Percentiles rank a stretch among this genome's conserved stretches.
Conservation (phyloP, 139 green algal genomes). For the Desmodesmus armatus region DNA sequence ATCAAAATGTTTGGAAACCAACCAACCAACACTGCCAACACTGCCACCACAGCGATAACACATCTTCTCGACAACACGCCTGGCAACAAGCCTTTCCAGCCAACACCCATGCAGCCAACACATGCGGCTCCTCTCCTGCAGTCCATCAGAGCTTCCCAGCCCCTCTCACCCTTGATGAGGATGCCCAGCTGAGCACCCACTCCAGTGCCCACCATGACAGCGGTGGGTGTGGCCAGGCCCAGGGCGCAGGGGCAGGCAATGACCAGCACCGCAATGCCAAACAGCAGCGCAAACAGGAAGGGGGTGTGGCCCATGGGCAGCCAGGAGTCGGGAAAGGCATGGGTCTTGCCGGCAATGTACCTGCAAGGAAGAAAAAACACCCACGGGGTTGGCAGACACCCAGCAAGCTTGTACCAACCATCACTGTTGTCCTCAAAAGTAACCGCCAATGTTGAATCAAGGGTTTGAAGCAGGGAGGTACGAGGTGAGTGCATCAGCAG, state of each 20-base stretch:
- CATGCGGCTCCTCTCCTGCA: not conserved
- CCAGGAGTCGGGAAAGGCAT: slow-evolving; percentile 66
- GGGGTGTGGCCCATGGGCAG: slow-evolving; percentile 81
- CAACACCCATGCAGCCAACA: too few species aligned
- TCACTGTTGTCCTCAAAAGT: too few species aligned
- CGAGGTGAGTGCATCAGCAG: too few species aligned
- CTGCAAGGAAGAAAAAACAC: slow-evolving; percentile 2
- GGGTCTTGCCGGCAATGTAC: slow-evolving; percentile 45
- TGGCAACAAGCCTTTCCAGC: too few species aligned
- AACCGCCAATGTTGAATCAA: too few species aligned
- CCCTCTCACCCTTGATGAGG: slow-evolving; percentile 92
- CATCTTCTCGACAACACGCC: too few species aligned
- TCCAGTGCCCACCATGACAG: slow-evolving; percentile 97
- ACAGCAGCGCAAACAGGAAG: slow-evolving; percentile 95
- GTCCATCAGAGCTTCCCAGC: not conserved
- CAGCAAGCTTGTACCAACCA: not conserved
- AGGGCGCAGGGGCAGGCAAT: slow-evolving; percentile 98
- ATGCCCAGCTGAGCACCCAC: slow-evolving; percentile 87
- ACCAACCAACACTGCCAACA: not conserved
- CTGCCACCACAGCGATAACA: not conserved
- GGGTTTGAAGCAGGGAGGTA: too few species aligned
- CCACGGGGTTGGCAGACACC: not conserved
- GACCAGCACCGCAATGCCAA: slow-evolving; percentile 96
- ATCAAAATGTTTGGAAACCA: not conserved
- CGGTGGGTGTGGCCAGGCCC: slow-evolving; percentile 97